Base-by-base conservation (phyloP, 78 protist genomes). In the Dictyostelium purpureum region DNA sequence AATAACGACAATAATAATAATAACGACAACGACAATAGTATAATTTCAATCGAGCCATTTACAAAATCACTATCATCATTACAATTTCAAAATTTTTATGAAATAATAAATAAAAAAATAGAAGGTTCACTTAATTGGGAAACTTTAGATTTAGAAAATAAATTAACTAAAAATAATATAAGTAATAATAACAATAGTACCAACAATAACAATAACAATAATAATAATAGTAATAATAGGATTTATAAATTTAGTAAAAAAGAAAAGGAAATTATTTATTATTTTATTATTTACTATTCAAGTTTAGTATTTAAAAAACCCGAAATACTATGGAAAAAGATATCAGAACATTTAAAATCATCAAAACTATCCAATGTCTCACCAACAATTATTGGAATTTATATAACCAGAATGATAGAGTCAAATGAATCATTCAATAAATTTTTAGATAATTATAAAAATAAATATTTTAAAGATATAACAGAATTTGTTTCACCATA, bases 211-310 rank as follows among this genome's bases (percentile, higher is more conserved):
- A 61, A 31, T 31, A 61, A 61, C 26, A 61, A 61, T 61, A 61
- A 1, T 31, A 31, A 61, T 61, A 61, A 61, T 61, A 11, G 4
- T 61, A 61, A 61, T 61, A 11, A 61, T 14, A 49, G 11, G 11
- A 49, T 14, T 7, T 14, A 49, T 14, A 69, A 69, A 42, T 69
- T 69, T 69, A 69, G 28, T n/a, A 42, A n/a, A n/a, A 24, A 69
- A 42, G 76, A 69, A 69, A 69, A 69, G 40, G 54, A 69, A 69
- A 42, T 69, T 19, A 69, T 69, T 6, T 35, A 35, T 69, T 69
- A 69, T 69, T 42, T 40, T 69, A 40, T 69, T 47, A 69, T 69
- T 11, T 69, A 69, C 40, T 69, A 69, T 69, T 40, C 56, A 40
- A 40, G 31, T 69, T 40, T 69, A 69, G 24, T 69, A 69, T 69